Percentiles rank a stretch among this genome's conserved stretches.
phyloP scores from a whole-genome alignment of 805 yeast species.

The Pichia cephalocereana region DNA sequence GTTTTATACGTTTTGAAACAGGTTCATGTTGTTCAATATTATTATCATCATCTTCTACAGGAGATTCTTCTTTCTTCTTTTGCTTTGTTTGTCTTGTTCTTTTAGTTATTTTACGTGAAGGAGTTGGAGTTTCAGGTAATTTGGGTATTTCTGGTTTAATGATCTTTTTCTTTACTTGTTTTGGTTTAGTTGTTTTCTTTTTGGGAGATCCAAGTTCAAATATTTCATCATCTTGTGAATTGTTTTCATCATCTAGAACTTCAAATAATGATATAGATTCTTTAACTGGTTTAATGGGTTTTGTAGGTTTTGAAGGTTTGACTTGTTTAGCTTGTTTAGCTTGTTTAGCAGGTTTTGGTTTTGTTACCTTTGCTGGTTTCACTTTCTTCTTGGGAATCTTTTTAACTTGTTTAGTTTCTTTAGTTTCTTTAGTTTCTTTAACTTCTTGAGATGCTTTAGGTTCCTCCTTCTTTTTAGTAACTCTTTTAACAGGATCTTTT shows the following conservation, averaged over 20 bases:
- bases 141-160: neutral
- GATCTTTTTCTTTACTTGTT: slow-evolving; percentile 8
- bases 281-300: neutral
- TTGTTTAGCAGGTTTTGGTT: neutral
- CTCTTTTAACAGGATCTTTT: too few relatives aligned
- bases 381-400: neutral
- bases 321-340: neutral
- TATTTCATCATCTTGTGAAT: neutral
- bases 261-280: slow-evolving; percentile 7
- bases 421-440: neutral
- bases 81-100: too few relatives aligned
- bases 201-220: slow-evolving; percentile 10
- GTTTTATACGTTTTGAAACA: too few relatives aligned
- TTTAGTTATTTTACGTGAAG: too few relatives aligned
- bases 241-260: slow-evolving; percentile 6
- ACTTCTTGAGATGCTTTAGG: neutral
- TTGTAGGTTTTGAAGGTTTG: neutral
- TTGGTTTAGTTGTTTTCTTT: neutral
- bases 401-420: neutral
- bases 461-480: neutral
- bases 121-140: too few relatives aligned
- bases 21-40: too few relatives aligned
- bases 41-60: too few relatives aligned
- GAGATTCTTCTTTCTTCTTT: too few relatives aligned
- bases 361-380: neutral